A percentile compares a stretch with the other conserved stretches of the same genome.
Conservation (phyloP, 805 yeast species). For the Candida loeiensis region DNA sequence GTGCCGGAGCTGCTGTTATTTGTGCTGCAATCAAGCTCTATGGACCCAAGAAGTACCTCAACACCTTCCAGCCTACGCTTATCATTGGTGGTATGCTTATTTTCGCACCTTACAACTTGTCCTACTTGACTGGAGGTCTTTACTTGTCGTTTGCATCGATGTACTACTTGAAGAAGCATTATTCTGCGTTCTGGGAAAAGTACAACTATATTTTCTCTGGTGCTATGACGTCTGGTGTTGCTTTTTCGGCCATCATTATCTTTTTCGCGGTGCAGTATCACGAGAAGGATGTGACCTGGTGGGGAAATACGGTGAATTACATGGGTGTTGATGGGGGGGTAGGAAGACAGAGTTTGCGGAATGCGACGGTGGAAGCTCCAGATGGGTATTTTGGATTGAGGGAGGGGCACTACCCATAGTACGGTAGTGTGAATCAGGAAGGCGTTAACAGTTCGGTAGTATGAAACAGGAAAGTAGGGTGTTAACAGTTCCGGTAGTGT, state of each 20-base stretch:
- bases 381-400: slow-evolving; percentile 39
- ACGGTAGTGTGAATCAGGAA: neutral
- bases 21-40: slow-evolving; percentile 15
- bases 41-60: slow-evolving; percentile 17
- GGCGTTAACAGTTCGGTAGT: no score
- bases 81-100: slow-evolving; percentile 30
- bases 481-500: no score
- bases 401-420: slow-evolving; percentile 23
- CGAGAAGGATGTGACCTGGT: slow-evolving; percentile 25
- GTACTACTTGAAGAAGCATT: slow-evolving; percentile 26
- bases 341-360: slow-evolving; percentile 7
- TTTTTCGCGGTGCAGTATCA: slow-evolving; percentile 37
- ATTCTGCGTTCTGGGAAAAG: slow-evolving; percentile 33
- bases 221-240: slow-evolving; percentile 32
- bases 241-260: slow-evolving; percentile 31
- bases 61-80: slow-evolving; percentile 32
- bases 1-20: slow-evolving; percentile 24
- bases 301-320: slow-evolving; percentile 28
- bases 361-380: slow-evolving; percentile 20
- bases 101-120: slow-evolving; percentile 33
- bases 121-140: slow-evolving; percentile 28
- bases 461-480: no score
- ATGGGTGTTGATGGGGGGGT: slow-evolving; percentile 34
- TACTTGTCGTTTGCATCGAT: slow-evolving; percentile 26
- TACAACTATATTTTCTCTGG: slow-evolving; percentile 32